Percentiles rank a stretch among this genome's conserved stretches.
These are phyloP conservation scores for Adenanthera pavonina DNA, from an alignment of 306 rosid species.

Conservation along the genomic window DNA sequence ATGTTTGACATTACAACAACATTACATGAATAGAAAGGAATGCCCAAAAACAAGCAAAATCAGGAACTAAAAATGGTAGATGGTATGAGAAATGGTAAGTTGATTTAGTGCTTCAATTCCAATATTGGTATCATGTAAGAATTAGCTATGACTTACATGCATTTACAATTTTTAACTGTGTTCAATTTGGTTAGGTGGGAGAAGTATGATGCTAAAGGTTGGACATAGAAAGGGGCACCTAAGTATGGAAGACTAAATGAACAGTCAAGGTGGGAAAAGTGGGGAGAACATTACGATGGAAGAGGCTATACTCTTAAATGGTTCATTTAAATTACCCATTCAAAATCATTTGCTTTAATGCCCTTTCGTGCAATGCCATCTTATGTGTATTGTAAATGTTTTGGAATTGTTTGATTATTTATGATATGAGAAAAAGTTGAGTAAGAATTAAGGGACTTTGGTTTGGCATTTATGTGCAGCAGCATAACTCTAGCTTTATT, in stretches of 20 bases:
- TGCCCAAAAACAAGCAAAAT: slow-evolving; percentile 97
- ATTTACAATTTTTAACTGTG: slow-evolving; percentile 26
- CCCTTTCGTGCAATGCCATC: slow-evolving; percentile 32
- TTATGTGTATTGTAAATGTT: not conserved
- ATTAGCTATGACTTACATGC: slow-evolving; percentile 11
- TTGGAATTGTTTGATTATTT: not conserved
- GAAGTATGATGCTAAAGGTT: slow-evolving; percentile 95
- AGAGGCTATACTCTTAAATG: slow-evolving; percentile 97
- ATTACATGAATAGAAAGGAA: slow-evolving; percentile 95
- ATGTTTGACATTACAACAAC: slow-evolving; percentile 64
- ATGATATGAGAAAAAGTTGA: not conserved
- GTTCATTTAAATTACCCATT: slow-evolving; percentile 49
- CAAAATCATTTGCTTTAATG: slow-evolving; percentile 16
- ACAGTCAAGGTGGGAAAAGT: slow-evolving; percentile 99
- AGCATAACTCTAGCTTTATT: not conserved
- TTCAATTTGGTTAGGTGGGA: slow-evolving; percentile 84
- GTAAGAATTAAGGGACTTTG: not conserved
- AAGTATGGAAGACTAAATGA: slow-evolving; percentile 96
- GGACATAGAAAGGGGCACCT: slow-evolving; percentile 98
- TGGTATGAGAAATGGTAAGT: slow-evolving; percentile 98
- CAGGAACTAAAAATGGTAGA: slow-evolving; percentile 96
- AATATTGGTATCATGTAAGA: slow-evolving; percentile 10
- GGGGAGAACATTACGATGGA: slow-evolving; percentile 99
- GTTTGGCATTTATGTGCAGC: not conserved
- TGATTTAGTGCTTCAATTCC: slow-evolving; percentile 19